Conservation (phyloP, 805 yeast genomes). For the Pichia thaimueangensis region DNA sequence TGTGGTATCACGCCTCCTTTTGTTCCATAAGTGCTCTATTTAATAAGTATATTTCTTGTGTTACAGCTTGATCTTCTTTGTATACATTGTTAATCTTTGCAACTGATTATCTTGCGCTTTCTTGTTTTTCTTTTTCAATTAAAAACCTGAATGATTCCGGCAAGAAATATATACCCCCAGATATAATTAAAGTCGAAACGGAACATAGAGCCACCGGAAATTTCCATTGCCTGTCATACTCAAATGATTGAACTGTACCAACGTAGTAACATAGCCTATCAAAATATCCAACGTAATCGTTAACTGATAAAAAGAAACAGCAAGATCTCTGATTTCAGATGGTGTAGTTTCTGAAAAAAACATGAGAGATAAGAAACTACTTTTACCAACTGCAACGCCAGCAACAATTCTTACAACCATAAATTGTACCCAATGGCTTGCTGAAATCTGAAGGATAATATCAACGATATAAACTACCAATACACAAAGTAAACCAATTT, state of each 20-base stretch:
- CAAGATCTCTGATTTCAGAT: constrained; percentile 58
- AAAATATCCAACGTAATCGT: constrained; percentile 64
- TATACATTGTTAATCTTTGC: constrained; percentile 51
- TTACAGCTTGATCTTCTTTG: constrained; percentile 46
- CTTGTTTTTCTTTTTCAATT: constrained; percentile 40
- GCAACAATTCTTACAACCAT: constrained; percentile 52
- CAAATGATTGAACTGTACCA: constrained; percentile 46
- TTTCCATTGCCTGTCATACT: constrained; percentile 53
- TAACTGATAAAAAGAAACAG: constrained; percentile 62
- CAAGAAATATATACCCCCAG: constrained; percentile 44
- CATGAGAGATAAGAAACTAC: constrained; percentile 44
- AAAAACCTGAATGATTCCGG: constrained; percentile 65
- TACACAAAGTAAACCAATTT: constrained; percentile 43
- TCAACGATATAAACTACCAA: constrained; percentile 54
- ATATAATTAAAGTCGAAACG: constrained; percentile 43
- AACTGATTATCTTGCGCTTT: constrained; percentile 46
- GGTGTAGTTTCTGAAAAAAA: constrained; percentile 65
- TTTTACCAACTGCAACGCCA: constrained; percentile 48
- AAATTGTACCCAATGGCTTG: constrained; percentile 53
- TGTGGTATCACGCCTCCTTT: constrained; percentile 50
- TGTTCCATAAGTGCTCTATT: constrained; percentile 57
- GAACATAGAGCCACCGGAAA: constrained; percentile 47
- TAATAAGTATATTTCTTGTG: constrained; percentile 44
- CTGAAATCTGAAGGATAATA: constrained; percentile 49
- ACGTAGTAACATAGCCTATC: constrained; percentile 58